phyloP scores from a whole-genome alignment of 371 early-diverging fungal genomes.

The Rhizomucor miehei region DNA sequence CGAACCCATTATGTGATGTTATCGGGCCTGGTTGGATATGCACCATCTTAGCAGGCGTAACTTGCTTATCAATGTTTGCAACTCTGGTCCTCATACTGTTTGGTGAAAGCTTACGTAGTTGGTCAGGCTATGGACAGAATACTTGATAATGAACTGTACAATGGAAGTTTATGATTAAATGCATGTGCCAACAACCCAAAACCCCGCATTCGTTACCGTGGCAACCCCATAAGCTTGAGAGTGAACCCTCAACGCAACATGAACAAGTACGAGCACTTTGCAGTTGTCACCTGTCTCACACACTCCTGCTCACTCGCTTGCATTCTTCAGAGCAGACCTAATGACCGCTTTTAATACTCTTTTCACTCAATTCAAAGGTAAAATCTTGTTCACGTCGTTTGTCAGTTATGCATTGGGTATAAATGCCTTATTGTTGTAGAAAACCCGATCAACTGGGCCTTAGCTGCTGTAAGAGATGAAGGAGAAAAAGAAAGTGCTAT shows the following conservation, averaged over 20 bases:
- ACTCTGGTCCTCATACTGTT: conserved; percentile 14
- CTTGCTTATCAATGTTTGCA: conserved; percentile 8
- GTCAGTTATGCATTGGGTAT: background rate
- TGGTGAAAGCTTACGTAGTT: conserved; percentile 15
- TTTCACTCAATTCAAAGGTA: conserved; percentile 25
- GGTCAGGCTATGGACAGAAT: conserved; percentile 8
- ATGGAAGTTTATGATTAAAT: background rate
- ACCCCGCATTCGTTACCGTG: background rate
- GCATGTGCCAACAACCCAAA: background rate
- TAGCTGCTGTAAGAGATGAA: conserved; percentile 39
- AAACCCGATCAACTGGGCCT: conserved; percentile 60
- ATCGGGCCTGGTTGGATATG: conserved; percentile 25
- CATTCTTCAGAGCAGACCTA: conserved; percentile 5
- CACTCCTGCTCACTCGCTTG: background rate
- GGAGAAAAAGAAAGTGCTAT: conserved; percentile 14
- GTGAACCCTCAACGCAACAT: background rate
- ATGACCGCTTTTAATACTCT: conserved; percentile 17
- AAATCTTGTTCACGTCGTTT: background rate
- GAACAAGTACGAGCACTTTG: background rate
- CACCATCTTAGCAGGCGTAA: conserved; percentile 17
- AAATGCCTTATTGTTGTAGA: conserved; percentile 9
- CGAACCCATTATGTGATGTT: conserved; percentile 20
- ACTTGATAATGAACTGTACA: background rate
- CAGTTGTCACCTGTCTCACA: background rate
- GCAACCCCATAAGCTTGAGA: background rate